A percentile compares a stretch with the other conserved stretches of the same genome.
These are phyloP conservation scores for Ophiosphaerella narmari DNA, from an alignment of 2,329 filamentous ascomycete genomes.

Conservation along the genomic window DNA sequence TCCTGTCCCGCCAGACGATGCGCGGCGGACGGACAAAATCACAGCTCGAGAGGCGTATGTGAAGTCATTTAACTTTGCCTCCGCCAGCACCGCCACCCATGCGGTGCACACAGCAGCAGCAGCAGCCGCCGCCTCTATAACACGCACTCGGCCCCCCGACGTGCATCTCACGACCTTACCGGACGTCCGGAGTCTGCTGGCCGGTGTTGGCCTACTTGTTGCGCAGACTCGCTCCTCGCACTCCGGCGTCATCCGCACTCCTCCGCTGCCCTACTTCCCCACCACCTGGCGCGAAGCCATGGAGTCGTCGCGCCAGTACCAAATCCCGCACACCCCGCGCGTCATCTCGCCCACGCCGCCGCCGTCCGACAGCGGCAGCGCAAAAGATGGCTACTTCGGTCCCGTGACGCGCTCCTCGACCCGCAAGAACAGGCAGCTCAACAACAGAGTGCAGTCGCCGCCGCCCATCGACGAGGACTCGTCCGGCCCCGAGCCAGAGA, in stretches of 20 bases:
- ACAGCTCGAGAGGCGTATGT: slow-evolving; percentile 24
- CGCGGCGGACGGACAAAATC: slow-evolving; percentile 40
- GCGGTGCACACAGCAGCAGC: slow-evolving; percentile 18
- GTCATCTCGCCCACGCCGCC: slow-evolving; percentile 85
- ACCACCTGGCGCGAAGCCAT: slow-evolving; percentile 47
- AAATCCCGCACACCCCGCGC: slow-evolving; percentile 77
- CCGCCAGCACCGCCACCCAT: slow-evolving; percentile 21
- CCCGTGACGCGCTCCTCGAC: slow-evolving; percentile 79
- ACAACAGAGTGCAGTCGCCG: slow-evolving; percentile 57
- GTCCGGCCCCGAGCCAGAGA: slow-evolving; percentile 59
- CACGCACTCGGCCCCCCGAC: slow-evolving; percentile 21
- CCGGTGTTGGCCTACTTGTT: slow-evolving; percentile 32
- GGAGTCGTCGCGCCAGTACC: slow-evolving; percentile 56
- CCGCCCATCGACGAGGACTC: slow-evolving; percentile 66
- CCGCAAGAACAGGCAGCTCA: slow-evolving; percentile 57
- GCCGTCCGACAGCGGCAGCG: slow-evolving; percentile 53
- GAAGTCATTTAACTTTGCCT: slow-evolving; percentile 21
- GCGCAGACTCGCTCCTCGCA: slow-evolving; percentile 47
- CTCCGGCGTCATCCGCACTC: slow-evolving; percentile 60
- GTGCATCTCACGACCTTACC: slow-evolving; percentile 13
- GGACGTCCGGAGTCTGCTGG: slow-evolving; percentile 19
- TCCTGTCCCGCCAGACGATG: slow-evolving; percentile 38
- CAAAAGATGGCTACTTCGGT: slow-evolving; percentile 66
- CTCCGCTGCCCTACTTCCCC: slow-evolving; percentile 64
- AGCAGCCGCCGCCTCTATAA: slow-evolving; percentile 17